Conservation (phyloP, 768 basidiomycete species). For the Suillus lakei region DNA sequence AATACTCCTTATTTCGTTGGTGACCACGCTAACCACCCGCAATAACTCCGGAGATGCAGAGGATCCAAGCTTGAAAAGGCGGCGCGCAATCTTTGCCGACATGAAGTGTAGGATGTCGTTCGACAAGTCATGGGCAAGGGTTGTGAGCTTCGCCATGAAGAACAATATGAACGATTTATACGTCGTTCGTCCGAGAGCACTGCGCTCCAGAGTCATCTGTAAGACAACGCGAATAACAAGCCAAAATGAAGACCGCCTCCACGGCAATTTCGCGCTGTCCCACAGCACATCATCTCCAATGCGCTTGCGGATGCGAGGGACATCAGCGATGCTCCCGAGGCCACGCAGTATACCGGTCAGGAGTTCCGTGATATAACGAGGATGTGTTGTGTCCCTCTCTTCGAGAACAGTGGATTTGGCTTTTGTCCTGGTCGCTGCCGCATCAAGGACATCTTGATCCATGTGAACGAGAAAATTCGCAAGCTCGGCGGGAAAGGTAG, state of each 20-base stretch:
- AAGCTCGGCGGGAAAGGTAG: slow-evolving; percentile 39
- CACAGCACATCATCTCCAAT: slow-evolving; percentile 53
- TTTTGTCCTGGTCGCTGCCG: slow-evolving; percentile 39
- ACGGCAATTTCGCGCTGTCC: slow-evolving; percentile 42
- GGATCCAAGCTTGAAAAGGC: slow-evolving; percentile 41
- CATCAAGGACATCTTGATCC: slow-evolving; percentile 36
- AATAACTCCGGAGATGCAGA: slow-evolving; percentile 23
- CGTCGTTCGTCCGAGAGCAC: slow-evolving; percentile 11
- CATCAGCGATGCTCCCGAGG: slow-evolving; percentile 34
- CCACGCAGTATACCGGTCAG: slow-evolving; percentile 52
- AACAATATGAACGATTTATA: slow-evolving; percentile 43
- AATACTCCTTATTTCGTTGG: slow-evolving; percentile 15
- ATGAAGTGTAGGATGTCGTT: slow-evolving; percentile 44
- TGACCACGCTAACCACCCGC: slow-evolving; percentile 9
- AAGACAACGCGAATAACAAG: slow-evolving; percentile 51
- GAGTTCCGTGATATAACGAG: slow-evolving; percentile 54
- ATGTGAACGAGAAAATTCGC: slow-evolving; percentile 42
- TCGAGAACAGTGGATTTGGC: slow-evolving; percentile 30
- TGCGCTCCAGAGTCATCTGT: slow-evolving; percentile 40
- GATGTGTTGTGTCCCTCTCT: slow-evolving; percentile 42
- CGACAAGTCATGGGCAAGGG: slow-evolving; percentile 10
- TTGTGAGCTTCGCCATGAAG: slow-evolving; percentile 26
- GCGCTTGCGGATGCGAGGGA: slow-evolving; percentile 43
- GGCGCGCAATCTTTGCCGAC: slow-evolving; percentile 41
- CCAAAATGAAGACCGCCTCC: slow-evolving; percentile 58